These are phyloP conservation scores for Aaosphaeria arxii DNA, from an alignment of 2,329 filamentous ascomycete species.

Conservation along the genomic window DNA sequence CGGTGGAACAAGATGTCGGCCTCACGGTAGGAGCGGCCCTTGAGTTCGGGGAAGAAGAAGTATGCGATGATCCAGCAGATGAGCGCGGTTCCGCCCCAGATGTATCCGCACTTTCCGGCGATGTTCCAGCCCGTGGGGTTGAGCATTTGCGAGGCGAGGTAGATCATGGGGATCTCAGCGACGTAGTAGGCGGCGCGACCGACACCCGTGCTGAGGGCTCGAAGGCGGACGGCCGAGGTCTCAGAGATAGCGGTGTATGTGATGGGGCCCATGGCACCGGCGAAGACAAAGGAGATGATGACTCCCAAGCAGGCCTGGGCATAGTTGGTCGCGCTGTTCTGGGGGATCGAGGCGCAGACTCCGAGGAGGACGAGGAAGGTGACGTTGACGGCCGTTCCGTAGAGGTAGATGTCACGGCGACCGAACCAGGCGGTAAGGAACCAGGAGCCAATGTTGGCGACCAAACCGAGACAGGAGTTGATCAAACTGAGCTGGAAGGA, in stretches of 20 bases:
- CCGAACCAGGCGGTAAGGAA: conserved; percentile 62
- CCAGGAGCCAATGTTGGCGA: conserved; percentile 67
- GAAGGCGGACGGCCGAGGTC: conserved; percentile 62
- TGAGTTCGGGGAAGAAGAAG: conserved; percentile 54
- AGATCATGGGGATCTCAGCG: conserved; percentile 65
- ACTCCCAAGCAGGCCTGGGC: conserved; percentile 63
- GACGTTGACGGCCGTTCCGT: conserved; percentile 55
- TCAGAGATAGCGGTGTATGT: conserved; percentile 68
- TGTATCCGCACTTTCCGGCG: conserved; percentile 32
- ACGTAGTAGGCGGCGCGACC: conserved; percentile 64
- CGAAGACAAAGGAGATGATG: conserved; percentile 65
- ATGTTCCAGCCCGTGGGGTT: conserved; percentile 41
- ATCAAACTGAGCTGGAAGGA: conserved; percentile 64
- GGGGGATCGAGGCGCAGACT: conserved; percentile 54
- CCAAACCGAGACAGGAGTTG: conserved; percentile 59
- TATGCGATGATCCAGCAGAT: conserved; percentile 53
- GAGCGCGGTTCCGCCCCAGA: conserved; percentile 46
- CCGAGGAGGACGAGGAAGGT: conserved; percentile 57
- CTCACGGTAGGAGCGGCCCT: conserved; percentile 48
- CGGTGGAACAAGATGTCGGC: conserved; percentile 49
- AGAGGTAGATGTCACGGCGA: conserved; percentile 63
- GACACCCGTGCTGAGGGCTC: conserved; percentile 63
- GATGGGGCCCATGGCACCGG: conserved; percentile 59
- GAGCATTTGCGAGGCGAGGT: conserved; percentile 49
- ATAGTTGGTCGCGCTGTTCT: conserved; percentile 40